Percentiles rank a stretch among this genome's conserved stretches.
These are phyloP conservation scores for Coemansia sp. DNA, from an alignment of 192 early-diverging fungal species.

Conservation along the genomic window DNA sequence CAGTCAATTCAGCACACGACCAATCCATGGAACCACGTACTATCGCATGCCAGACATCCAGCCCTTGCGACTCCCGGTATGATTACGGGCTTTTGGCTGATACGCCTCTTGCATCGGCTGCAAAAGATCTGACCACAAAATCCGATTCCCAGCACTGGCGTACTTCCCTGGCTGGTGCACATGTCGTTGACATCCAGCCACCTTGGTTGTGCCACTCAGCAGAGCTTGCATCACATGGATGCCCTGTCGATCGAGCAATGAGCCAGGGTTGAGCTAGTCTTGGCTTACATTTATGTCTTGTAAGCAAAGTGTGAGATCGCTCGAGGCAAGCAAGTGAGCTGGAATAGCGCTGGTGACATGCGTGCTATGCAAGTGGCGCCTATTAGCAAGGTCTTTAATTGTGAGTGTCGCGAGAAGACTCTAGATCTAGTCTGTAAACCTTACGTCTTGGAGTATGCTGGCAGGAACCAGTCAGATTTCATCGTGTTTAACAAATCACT, in stretches of 20 bases:
- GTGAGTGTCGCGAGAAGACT: constrained; percentile 8
- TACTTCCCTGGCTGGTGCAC: neutral
- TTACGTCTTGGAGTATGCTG: neutral
- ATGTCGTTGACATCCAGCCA: neutral
- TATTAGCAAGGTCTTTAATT: constrained; percentile 23
- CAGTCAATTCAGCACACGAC: neutral
- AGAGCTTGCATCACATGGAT: too few species aligned
- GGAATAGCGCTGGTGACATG: too few species aligned
- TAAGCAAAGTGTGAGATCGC: too few species aligned
- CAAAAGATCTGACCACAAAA: neutral
- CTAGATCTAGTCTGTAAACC: constrained; percentile 5
- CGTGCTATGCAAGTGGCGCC: too few species aligned
- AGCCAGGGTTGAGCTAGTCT: too few species aligned
- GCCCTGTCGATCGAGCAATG: too few species aligned
- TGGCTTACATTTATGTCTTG: too few species aligned
- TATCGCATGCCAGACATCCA: neutral
- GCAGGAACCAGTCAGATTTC: neutral
- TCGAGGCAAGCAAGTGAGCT: too few species aligned
- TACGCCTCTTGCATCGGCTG: neutral
- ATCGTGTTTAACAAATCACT: constrained; percentile 23
- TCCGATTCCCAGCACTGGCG: neutral
- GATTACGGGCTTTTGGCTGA: neutral
- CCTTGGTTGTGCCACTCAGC: neutral
- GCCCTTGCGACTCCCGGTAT: neutral
- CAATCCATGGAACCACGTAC: neutral